A percentile compares a stretch with the other conserved stretches of the same genome.
Conservation (phyloP, 2,329 filamentous ascomycete genomes). For the Claviceps sp. region DNA sequence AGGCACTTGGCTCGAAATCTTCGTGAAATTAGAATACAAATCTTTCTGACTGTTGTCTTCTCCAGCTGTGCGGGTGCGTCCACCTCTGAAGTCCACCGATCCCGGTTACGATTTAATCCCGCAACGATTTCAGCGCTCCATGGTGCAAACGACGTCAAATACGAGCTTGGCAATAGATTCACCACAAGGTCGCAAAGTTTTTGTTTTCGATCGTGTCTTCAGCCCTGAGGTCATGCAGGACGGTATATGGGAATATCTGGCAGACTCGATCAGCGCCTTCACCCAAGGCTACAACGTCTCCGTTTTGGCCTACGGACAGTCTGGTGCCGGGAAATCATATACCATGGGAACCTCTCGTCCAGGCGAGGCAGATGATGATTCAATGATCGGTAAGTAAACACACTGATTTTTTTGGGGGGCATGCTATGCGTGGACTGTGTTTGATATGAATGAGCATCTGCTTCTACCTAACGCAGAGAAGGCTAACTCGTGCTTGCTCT, state of each 20-base stretch:
- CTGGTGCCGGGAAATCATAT: slow-evolving; percentile 93
- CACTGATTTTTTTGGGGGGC: not conserved
- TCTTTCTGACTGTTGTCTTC: not conserved
- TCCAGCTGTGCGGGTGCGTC: slow-evolving; percentile 81
- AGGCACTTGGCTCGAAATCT: too few relatives aligned
- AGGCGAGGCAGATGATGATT: slow-evolving; percentile 54
- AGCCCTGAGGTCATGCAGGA: slow-evolving; percentile 71
- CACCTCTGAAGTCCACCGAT: slow-evolving; percentile 68
- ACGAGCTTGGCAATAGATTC: slow-evolving; percentile 83
- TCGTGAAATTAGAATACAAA: not conserved
- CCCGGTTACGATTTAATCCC: slow-evolving; percentile 92
- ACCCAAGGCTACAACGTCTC: slow-evolving; percentile 98
- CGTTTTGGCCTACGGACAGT: slow-evolving; percentile 91
- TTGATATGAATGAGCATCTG: not conserved
- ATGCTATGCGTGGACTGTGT: too few relatives aligned
- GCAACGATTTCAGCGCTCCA: slow-evolving; percentile 84
- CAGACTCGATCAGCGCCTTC: slow-evolving; percentile 81
- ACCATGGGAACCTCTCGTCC: slow-evolving; percentile 96
- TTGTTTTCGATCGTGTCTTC: slow-evolving; percentile 95
- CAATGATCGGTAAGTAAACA: slow-evolving; percentile 54
- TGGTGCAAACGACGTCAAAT: slow-evolving; percentile 76
- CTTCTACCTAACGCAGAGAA: not conserved
- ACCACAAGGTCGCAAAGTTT: slow-evolving; percentile 83
- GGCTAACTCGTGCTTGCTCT: not conserved
- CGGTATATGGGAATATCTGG: slow-evolving; percentile 87